Evolutionary conservation across 2,329 filamentous ascomycete species (phyloP).

Genomic region (Monosporascus sp.): DNA sequence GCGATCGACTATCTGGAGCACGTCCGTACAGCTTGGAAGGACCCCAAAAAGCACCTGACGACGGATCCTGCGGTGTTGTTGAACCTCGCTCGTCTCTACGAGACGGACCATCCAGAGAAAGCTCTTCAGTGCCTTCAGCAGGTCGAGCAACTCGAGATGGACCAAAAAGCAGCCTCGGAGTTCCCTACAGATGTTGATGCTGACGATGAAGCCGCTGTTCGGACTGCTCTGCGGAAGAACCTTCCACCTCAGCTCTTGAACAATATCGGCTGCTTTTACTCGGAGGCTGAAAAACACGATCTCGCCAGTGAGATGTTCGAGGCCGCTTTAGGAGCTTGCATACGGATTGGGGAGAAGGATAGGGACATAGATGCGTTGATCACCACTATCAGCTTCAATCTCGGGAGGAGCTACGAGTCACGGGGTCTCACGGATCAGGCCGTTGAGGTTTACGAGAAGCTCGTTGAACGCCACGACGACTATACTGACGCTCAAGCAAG

Average conservation of each 20-base stretch:
- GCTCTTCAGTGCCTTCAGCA: constrained; percentile 87
- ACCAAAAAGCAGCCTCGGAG: constrained; percentile 69
- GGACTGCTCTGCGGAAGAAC: constrained; percentile 64
- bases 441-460: constrained; percentile 78
- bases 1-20: constrained; percentile 79
- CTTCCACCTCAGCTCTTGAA: constrained; percentile 89
- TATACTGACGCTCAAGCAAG: constrained; percentile 90
- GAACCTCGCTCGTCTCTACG: constrained; percentile 88
- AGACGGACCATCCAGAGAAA: constrained; percentile 79
- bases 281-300: constrained; percentile 76
- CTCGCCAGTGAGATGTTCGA: constrained; percentile 85
- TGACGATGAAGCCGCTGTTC: constrained; percentile 57
- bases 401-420: constrained; percentile 88
- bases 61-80: constrained; percentile 85
- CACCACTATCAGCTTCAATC: constrained; percentile 94
- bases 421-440: constrained; percentile 77
- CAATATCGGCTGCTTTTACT: constrained; percentile 96
- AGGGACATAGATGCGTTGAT: constrained; percentile 87
- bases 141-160: constrained; percentile 84
- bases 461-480: constrained; percentile 79
- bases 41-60: constrained; percentile 75
- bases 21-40: constrained; percentile 86
- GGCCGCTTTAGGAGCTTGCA: constrained; percentile 81
- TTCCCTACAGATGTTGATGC: constrained; percentile 53
- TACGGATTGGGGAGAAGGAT: constrained; percentile 70